Evolutionary conservation across 2,329 filamentous ascomycete genomes (phyloP).

Genomic region (Curvularia sp.): DNA sequence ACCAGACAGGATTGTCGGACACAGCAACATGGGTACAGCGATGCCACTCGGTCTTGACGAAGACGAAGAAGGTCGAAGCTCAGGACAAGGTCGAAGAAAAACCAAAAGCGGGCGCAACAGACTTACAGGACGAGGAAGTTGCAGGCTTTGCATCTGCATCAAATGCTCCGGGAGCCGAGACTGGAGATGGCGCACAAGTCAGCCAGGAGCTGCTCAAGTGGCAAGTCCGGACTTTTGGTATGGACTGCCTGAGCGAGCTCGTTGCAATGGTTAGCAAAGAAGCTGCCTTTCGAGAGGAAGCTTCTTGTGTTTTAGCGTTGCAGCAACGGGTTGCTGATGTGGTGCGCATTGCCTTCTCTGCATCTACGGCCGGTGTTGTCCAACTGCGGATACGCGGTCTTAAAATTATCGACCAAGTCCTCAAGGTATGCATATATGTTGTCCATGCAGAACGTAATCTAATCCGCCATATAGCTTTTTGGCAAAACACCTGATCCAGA

Average conservation of each 20-base stretch:
- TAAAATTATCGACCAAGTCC: constrained; percentile 89
- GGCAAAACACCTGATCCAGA: constrained; percentile 94
- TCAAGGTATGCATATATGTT: constrained; percentile 63
- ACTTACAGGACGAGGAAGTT: constrained; percentile 94
- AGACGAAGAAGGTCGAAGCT: constrained; percentile 76
- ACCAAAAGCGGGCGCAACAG: constrained; percentile 65
- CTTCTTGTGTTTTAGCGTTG: constrained; percentile 76
- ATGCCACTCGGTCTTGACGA: constrained; percentile 87
- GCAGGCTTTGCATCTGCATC: constrained; percentile 88
- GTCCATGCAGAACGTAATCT: background rate
- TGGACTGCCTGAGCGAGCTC: constrained; percentile 85
- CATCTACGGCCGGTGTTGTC: constrained; percentile 90
- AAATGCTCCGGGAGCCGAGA: constrained; percentile 60
- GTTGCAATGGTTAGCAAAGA: constrained; percentile 81
- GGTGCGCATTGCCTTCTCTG: constrained; percentile 95
- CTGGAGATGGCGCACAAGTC: constrained; percentile 49
- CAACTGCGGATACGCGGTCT: constrained; percentile 89
- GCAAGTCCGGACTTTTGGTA: constrained; percentile 94
- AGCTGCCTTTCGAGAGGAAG: constrained; percentile 77
- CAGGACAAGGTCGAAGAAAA: constrained; percentile 58
- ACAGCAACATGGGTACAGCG: constrained; percentile 86
- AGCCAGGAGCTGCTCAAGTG: constrained; percentile 89
- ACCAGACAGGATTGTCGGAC: constrained; percentile 82
- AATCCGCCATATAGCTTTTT: constrained; percentile 68
- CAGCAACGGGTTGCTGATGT: constrained; percentile 89